Evolutionary conservation across 2,329 filamentous ascomycete genomes (phyloP), one percentile per base, ranked within the genome.

Genomic region (Microsporum canis): DNA sequence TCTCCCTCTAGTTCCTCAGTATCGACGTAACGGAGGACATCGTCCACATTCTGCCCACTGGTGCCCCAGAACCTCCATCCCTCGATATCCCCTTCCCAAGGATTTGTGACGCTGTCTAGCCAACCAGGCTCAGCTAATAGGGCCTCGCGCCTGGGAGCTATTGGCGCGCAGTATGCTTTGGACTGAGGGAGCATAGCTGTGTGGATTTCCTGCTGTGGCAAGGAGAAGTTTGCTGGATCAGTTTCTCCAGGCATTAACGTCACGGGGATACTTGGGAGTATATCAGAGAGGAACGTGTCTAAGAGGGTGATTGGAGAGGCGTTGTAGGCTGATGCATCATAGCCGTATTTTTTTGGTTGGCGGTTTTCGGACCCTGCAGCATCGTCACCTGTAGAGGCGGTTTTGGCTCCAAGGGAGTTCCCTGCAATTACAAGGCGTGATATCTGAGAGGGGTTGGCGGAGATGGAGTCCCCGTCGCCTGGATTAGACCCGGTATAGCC

Each of bases 151-250:
- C 68, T 71, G 3, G 71, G 66, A 2, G 66, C 65, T 17, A 73
- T 71, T 4, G 73, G 71, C 31, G 76, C 67, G 29, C 72, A 81
- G 70, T 89, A 99, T 5, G 82, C 77, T 64, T 91, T 82, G 17
- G 89, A 80, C 6, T 82, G 80, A 0, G 90, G 88, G 68, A 99
- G 94, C 83, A 99, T 90, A 63, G 94, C 92, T 3, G 88, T 80
- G 73, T 99, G 94, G 57, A 99, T 88, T 1, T 89, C 88, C 72
- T 97, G 94, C 70, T 99, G 94, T 0, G 94, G 94, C 33, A 96
- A 84, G 64, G 89, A 88, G 59, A 88, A 84, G 70, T 95, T 96
- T 57, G 94, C 91, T 0, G 94, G 91, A 72, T 99, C 95, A 36
- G 83, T 80, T 14, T 82, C 82, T 14, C 94, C 94, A 0, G 95